Evolutionary conservation across 768 basidiomycete species (phyloP).

Genomic region (Amanita muscaria): DNA sequence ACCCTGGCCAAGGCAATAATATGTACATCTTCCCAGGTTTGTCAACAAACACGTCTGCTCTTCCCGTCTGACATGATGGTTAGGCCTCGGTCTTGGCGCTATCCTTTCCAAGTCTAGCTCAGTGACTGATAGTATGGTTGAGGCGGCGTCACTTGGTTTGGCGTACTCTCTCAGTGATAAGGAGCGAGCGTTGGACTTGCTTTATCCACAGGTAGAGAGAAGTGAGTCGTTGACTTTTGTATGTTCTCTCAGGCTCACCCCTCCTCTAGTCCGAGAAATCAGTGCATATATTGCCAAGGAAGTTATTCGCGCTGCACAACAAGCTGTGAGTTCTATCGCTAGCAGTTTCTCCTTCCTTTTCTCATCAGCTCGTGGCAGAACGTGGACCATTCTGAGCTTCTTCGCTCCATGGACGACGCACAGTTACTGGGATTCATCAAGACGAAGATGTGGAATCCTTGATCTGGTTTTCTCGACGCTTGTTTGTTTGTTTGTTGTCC

Average conservation of each 20-base stretch:
- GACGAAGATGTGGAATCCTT: slow-evolving; percentile 69
- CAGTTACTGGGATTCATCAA: slow-evolving; percentile 47
- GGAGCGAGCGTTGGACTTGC: slow-evolving; percentile 54
- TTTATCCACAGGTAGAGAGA: slow-evolving; percentile 81
- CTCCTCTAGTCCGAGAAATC: slow-evolving; percentile 59
- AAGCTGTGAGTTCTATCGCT: slow-evolving; percentile 39
- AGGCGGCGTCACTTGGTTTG: slow-evolving; percentile 76
- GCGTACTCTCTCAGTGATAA: slow-evolving; percentile 63
- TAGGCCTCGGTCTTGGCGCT: slow-evolving; percentile 70
- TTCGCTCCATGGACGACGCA: slow-evolving; percentile 49
- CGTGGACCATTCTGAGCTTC: slow-evolving; percentile 44
- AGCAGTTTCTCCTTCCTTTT: not conserved
- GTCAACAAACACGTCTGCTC: slow-evolving; percentile 13
- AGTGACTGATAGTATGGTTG: slow-evolving; percentile 85
- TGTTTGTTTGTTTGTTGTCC: not conserved
- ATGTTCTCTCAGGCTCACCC: slow-evolving; percentile 11
- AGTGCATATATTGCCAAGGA: slow-evolving; percentile 61
- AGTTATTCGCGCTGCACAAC: slow-evolving; percentile 77
- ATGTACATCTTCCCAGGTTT: slow-evolving; percentile 78
- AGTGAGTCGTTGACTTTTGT: slow-evolving; percentile 25
- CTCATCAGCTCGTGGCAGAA: slow-evolving; percentile 24
- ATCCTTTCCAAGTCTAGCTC: slow-evolving; percentile 59
- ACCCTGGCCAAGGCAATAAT: slow-evolving; percentile 91
- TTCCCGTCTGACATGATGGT: slow-evolving; percentile 18
- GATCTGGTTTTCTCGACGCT: slow-evolving; percentile 6